Percentiles rank a stretch among this genome's conserved stretches.
These are phyloP conservation scores for Suhomyces bokatorum DNA, from an alignment of 1,139 yeast species.

Conservation along the genomic window DNA sequence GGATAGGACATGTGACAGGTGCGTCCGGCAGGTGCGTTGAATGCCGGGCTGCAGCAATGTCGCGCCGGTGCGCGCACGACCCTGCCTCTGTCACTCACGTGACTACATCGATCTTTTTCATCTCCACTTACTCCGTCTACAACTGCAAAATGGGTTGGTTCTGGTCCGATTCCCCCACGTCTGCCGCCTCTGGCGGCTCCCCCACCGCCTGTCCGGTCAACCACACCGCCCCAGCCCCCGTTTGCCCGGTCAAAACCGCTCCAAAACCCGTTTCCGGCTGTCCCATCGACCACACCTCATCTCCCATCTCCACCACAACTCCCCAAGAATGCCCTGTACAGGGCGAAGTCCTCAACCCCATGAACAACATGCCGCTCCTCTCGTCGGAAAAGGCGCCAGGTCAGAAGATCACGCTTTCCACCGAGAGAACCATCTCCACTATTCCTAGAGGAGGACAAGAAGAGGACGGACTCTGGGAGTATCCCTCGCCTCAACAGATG, in stretches of 20 bases:
- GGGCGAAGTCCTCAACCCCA: slow-evolving; percentile 59
- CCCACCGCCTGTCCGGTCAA: slow-evolving; percentile 13
- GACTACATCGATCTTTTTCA: slow-evolving; percentile 1
- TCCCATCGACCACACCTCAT: slow-evolving; percentile 18
- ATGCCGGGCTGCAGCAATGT: background rate
- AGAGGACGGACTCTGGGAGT: slow-evolving; percentile 86
- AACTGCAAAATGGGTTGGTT: slow-evolving; percentile 70
- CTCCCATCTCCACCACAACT: background rate
- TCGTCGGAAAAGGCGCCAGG: slow-evolving; percentile 75
- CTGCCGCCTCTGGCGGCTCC: background rate
- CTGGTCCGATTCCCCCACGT: slow-evolving; percentile 55
- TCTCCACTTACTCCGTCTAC: background rate
- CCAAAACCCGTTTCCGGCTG: slow-evolving; percentile 22
- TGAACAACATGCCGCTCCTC: slow-evolving; percentile 86
- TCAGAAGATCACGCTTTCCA: slow-evolving; percentile 74
- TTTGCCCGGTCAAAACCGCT: slow-evolving; percentile 31
- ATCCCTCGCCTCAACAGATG: slow-evolving; percentile 99
- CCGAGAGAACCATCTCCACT: slow-evolving; percentile 77
- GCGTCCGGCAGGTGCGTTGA: too few species aligned
- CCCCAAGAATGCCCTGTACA: slow-evolving; percentile 24
- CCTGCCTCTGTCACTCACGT: slow-evolving; percentile 1
- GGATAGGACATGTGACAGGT: background rate
- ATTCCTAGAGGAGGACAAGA: slow-evolving; percentile 81
- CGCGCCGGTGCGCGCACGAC: background rate
- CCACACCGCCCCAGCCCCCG: slow-evolving; percentile 6